Evolutionary conservation across 2,329 filamentous ascomycete genomes (phyloP).

Genomic region (Iodosphaeria phyllophila): DNA sequence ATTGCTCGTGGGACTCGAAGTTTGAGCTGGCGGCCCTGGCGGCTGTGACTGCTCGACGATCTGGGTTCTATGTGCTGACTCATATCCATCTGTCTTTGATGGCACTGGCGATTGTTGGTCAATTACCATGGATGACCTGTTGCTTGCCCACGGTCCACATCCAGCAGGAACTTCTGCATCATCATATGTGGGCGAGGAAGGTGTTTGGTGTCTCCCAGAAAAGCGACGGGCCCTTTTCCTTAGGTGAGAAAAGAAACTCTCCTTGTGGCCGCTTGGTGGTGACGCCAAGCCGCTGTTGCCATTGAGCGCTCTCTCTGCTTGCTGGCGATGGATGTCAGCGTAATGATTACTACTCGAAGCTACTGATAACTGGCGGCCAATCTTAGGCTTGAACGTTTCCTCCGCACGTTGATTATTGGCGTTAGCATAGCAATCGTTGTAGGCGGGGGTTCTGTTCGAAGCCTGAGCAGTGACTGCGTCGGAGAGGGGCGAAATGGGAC

Average conservation of each 20-base stretch:
- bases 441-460: constrained; percentile 40
- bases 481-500: constrained; percentile 89
- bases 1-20: constrained; percentile 27
- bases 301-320: constrained; percentile 79
- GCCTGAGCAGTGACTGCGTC: constrained; percentile 84
- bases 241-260: constrained; percentile 96
- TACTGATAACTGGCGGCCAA: constrained; percentile 83
- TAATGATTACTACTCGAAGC: constrained; percentile 89
- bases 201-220: constrained; percentile 75
- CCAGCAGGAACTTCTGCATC: constrained; percentile 88
- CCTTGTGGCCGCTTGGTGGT: constrained; percentile 64
- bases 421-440: constrained; percentile 28
- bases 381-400: constrained; percentile 67
- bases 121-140: constrained; percentile 66
- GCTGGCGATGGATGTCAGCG: constrained; percentile 71
- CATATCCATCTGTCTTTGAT: constrained; percentile 36
- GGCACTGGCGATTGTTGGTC: constrained; percentile 32
- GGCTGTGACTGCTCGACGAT: constrained; percentile 23
- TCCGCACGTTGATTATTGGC: constrained; percentile 25
- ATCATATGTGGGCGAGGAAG: constrained; percentile 61
- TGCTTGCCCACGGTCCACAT: constrained; percentile 75
- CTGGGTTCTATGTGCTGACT: constrained; percentile 40
- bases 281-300: constrained; percentile 60
- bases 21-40: constrained; percentile 34
- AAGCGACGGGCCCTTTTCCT: constrained; percentile 83